phyloP scores from a whole-genome alignment of 228 moss, liverwort and hornwort genomes.

The Sphagnum fallax region DNA sequence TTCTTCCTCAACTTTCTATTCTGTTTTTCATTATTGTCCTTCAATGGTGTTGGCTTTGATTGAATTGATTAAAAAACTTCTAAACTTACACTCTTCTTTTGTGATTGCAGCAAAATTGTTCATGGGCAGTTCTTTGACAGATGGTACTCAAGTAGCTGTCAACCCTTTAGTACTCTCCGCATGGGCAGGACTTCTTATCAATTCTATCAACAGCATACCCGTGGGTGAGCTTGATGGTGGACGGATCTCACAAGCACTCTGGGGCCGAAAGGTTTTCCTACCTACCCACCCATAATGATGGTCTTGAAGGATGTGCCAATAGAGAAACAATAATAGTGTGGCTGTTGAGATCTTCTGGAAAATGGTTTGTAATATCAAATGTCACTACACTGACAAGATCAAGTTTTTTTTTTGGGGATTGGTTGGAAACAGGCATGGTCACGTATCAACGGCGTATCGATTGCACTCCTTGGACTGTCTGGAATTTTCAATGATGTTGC shows the following conservation, averaged over 20 bases:
- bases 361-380: no score
- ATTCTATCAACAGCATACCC: conserved; percentile 49
- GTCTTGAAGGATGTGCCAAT: no score
- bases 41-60: no score
- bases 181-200: conserved; percentile 49
- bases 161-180: conserved; percentile 41
- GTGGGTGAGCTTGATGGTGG: conserved; percentile 54
- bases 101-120: conserved; percentile 31
- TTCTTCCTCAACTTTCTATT: no score
- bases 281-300: neutral
- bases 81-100: no score
- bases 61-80: no score
- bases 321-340: no score
- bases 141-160: conserved; percentile 23
- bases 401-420: no score
- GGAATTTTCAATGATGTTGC: conserved; percentile 34
- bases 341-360: no score
- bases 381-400: no score
- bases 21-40: no score
- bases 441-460: conserved; percentile 31
- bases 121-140: conserved; percentile 34
- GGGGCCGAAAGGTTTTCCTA: conserved; percentile 38
- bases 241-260: conserved; percentile 37
- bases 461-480: conserved; percentile 29
- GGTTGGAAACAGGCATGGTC: conserved; percentile 31